A percentile compares a stretch with the other conserved stretches of the same genome.
These are phyloP conservation scores for Sarocladium oryzae DNA, from an alignment of 2,329 filamentous ascomycete species.

Conservation along the genomic window DNA sequence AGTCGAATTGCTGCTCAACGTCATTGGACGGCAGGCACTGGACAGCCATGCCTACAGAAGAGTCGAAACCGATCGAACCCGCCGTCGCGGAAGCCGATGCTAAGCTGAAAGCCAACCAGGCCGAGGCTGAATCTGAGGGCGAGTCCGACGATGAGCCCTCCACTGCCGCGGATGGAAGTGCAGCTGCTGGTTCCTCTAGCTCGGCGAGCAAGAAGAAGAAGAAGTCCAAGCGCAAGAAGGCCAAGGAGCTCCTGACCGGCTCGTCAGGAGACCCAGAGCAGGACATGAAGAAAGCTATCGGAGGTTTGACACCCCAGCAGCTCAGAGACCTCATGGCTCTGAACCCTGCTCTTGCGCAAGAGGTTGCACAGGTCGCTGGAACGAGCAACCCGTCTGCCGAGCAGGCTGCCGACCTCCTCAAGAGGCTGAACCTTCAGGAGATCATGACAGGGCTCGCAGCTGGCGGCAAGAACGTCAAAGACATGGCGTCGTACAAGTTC, in stretches of 20 bases:
- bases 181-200: conserved; percentile 18
- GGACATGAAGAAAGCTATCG: conserved; percentile 44
- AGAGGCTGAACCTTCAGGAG: conserved; percentile 61
- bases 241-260: conserved; percentile 38
- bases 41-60: conserved; percentile 42
- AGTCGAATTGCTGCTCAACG: not conserved
- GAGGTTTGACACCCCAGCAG: conserved; percentile 48
- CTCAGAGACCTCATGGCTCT: conserved; percentile 62
- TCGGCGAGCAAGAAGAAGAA: conserved; percentile 52
- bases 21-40: conserved; percentile 4
- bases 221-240: conserved; percentile 59
- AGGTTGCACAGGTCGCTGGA: conserved; percentile 34
- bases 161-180: conserved; percentile 21
- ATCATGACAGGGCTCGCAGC: conserved; percentile 70
- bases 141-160: conserved; percentile 32
- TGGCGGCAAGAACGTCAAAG: conserved; percentile 83
- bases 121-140: conserved; percentile 39
- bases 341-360: conserved; percentile 64
- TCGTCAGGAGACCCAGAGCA: conserved; percentile 29
- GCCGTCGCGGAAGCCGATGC: conserved; percentile 42
- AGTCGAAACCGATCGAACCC: conserved; percentile 56
- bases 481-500: conserved; percentile 97
- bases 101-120: conserved; percentile 38
- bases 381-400: conserved; percentile 28
- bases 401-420: conserved; percentile 46